Conservation (phyloP, 2,329 filamentous ascomycete species). For the Colletotrichum somersetense region DNA sequence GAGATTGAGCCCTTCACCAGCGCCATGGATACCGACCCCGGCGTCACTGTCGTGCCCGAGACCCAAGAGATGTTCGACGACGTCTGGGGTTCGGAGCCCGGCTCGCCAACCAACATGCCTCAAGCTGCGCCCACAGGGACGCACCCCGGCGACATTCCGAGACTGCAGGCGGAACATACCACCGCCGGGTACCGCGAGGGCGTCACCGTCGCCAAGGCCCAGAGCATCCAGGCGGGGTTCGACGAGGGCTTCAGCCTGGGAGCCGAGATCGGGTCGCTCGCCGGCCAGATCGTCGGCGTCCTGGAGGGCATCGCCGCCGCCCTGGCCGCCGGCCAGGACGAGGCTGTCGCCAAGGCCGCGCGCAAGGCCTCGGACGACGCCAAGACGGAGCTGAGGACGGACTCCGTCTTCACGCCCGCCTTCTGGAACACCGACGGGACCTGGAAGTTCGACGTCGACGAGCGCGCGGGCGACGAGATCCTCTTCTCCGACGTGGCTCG, state of each 20-base stretch:
- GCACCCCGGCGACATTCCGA: constrained; percentile 75
- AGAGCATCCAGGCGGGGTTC: constrained; percentile 86
- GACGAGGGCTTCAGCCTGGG: constrained; percentile 91
- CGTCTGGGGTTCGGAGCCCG: constrained; percentile 43
- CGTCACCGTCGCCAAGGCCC: constrained; percentile 79
- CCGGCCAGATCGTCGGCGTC: constrained; percentile 81
- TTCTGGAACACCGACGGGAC: constrained; percentile 79
- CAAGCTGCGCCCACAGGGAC: constrained; percentile 28
- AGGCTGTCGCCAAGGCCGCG: constrained; percentile 22
- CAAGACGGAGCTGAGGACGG: constrained; percentile 69
- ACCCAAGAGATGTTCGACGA: constrained; percentile 43
- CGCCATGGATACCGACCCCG: constrained; percentile 34
- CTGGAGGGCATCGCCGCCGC: constrained; percentile 77
- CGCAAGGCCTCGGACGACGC: constrained; percentile 61
- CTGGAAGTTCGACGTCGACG: constrained; percentile 73
- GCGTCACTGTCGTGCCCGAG: constrained; percentile 16
- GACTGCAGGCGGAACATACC: constrained; percentile 80
- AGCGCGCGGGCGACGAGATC: constrained; percentile 55
- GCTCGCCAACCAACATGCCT: constrained; percentile 27
- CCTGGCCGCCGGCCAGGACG: constrained; percentile 49
- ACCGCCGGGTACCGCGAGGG: constrained; percentile 94
- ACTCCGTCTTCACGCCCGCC: constrained; percentile 72
- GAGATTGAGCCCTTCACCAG: constrained; percentile 42
- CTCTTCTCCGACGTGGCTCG: constrained; percentile 73
- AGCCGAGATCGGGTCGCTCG: constrained; percentile 80